Conservation (phyloP, 371 early-diverging fungal genomes). For the Haplosporangium sp. region DNA sequence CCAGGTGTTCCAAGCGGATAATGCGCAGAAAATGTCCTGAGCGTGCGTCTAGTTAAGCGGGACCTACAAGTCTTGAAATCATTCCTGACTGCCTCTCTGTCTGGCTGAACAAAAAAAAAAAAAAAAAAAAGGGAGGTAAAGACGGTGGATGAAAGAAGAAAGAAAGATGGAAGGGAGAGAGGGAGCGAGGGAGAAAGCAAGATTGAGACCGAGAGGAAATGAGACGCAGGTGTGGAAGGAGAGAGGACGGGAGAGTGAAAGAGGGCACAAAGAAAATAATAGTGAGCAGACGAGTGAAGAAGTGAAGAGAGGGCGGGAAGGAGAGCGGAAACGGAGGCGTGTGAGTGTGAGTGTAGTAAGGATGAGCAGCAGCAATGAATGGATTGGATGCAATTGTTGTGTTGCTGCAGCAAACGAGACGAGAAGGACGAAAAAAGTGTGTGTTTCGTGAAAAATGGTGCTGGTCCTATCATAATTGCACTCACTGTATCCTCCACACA, state of each 20-base stretch:
- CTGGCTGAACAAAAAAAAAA: neutral
- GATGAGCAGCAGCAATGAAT: neutral
- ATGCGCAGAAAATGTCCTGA: no score
- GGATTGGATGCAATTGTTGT: neutral
- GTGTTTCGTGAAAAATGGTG: no score
- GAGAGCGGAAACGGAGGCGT: neutral
- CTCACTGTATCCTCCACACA: no score
- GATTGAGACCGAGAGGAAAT: neutral
- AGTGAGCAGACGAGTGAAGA: neutral
- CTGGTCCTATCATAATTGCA: no score
- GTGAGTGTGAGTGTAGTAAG: neutral
- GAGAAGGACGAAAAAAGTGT: no score
- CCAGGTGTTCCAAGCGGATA: no score
- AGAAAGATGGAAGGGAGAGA: neutral
- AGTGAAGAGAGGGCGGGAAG: neutral
- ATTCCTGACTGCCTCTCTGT: slow-evolving; percentile 18
- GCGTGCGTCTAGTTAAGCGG: no score
- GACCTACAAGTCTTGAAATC: slow-evolving; percentile 47
- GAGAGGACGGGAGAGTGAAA: neutral
- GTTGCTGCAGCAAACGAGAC: no score
- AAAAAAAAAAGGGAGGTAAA: neutral
- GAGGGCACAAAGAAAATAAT: neutral
- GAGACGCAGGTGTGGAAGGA: neutral
- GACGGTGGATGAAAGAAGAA: neutral
- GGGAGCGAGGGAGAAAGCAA: slow-evolving; percentile 5